Percentiles rank a stretch among this genome's conserved stretches.
phyloP scores from a whole-genome alignment of 352 stramenopile species.

The Phytophthora megakarya region DNA sequence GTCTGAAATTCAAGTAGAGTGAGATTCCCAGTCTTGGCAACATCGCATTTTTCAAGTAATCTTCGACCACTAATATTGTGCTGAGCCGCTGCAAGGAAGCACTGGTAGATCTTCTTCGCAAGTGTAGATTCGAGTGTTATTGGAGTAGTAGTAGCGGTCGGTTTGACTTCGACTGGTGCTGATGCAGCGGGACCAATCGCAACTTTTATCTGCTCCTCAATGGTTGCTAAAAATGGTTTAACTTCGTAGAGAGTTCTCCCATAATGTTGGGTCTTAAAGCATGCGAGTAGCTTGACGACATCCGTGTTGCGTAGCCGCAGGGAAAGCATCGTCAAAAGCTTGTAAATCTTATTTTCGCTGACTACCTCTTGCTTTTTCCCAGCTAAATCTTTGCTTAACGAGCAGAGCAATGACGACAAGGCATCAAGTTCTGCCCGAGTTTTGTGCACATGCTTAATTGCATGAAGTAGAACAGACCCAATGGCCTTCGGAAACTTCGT shows the following conservation, averaged over 20 bases:
- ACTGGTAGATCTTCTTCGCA: conserved; percentile 68
- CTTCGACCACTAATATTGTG: conserved; percentile 76
- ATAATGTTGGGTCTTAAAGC: conserved; percentile 37
- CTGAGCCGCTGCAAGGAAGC: conserved; percentile 69
- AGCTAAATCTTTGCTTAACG: conserved; percentile 26
- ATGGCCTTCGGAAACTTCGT: conserved; percentile 36
- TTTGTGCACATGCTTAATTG: conserved; percentile 44
- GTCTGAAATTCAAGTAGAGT: conserved; percentile 76
- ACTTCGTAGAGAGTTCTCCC: conserved; percentile 42
- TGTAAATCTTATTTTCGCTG: conserved; percentile 71
- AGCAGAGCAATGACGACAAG: conserved; percentile 32
- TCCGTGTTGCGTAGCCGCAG: conserved; percentile 60
- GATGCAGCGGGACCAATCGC: conserved; percentile 23
- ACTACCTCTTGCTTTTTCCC: conserved; percentile 35
- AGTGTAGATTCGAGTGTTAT: conserved; percentile 35
- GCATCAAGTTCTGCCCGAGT: conserved; percentile 44
- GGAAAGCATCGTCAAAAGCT: conserved; percentile 47
- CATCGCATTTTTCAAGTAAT: conserved; percentile 77
- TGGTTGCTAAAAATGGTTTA: conserved; percentile 30
- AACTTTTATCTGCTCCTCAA: conserved; percentile 38
- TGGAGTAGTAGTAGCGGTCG: conserved; percentile 4
- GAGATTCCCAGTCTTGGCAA: conserved; percentile 51
- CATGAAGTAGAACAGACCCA: conserved; percentile 34
- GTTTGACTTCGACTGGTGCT: conserved; percentile 34
- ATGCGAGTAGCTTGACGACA: conserved; percentile 47